Evolutionary conservation across 768 basidiomycete species (phyloP).

Genomic region (Termitomyces titanicus): DNA sequence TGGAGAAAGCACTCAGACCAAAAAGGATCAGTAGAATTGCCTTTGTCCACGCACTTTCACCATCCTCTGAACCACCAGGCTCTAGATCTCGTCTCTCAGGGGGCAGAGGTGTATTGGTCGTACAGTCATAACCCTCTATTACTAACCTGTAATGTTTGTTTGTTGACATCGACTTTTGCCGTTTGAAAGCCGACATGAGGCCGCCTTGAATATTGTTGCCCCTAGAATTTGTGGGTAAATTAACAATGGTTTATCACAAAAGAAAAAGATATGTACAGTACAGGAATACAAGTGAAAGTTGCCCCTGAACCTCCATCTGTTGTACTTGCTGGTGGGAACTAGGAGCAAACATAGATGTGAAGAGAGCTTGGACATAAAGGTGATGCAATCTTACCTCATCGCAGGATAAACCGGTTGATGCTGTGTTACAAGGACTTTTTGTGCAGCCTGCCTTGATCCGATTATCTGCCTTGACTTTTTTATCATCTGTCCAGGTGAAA

Average conservation of each 20-base stretch:
- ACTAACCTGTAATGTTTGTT: constrained; percentile 7
- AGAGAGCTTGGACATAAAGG: neutral
- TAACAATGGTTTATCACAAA: neutral
- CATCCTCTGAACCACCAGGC: constrained; percentile 7
- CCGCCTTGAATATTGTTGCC: constrained; percentile 15
- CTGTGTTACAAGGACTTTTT: constrained; percentile 5
- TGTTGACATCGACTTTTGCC: neutral
- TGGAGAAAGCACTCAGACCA: neutral
- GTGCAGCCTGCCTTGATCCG: constrained; percentile 3
- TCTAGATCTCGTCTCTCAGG: constrained; percentile 6
- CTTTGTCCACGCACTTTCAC: neutral
- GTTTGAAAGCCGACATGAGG: constrained; percentile 11
- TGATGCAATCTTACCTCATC: constrained; percentile 2
- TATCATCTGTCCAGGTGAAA: constrained; percentile 8
- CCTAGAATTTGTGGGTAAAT: neutral
- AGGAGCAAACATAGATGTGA: neutral
- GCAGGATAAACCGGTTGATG: constrained; percentile 4
- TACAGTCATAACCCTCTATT: constrained; percentile 9
- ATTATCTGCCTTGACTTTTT: constrained; percentile 2
- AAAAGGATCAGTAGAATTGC: neutral
- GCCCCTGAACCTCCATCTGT: constrained; percentile 11
- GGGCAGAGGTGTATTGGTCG: neutral
- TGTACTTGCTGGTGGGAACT: constrained; percentile 17
- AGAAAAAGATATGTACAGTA: constrained; percentile 2
- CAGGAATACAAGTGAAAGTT: constrained; percentile 10